Conservation (phyloP, 768 basidiomycete species). For the Mycena epipterygia region DNA sequence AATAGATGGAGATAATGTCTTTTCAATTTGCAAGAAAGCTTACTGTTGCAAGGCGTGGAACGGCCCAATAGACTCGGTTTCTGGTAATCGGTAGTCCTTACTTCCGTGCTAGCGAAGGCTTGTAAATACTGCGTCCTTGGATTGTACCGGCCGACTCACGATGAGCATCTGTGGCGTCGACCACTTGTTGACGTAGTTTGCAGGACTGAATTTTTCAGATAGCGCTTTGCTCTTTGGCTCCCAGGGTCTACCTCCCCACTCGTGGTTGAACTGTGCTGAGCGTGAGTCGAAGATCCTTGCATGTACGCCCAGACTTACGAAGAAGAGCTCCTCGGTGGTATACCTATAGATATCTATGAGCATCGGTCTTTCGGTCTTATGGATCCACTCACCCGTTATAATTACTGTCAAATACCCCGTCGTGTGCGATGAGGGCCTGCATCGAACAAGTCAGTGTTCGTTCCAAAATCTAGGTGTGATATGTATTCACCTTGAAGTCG, state of each 20-base stretch:
- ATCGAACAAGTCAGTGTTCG: conserved; percentile 7
- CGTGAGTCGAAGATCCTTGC: conserved; percentile 5
- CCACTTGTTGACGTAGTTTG: conserved; percentile 88
- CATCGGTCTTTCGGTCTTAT: not conserved
- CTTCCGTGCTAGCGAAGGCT: conserved; percentile 77
- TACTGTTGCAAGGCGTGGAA: conserved; percentile 91
- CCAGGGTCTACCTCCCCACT: conserved; percentile 90
- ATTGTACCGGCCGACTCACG: no score
- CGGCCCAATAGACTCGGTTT: conserved; percentile 85
- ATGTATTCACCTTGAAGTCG: conserved; percentile 75
- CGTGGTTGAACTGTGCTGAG: conserved; percentile 79
- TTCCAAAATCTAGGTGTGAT: no score
- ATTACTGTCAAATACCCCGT: conserved; percentile 87
- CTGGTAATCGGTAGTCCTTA: conserved; percentile 90
- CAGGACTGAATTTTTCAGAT: conserved; percentile 79
- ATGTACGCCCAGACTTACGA: conserved; percentile 63
- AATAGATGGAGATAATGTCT: not conserved
- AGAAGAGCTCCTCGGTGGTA: conserved; percentile 93
- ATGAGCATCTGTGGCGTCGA: conserved; percentile 87
- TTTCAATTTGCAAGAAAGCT: conserved; percentile 44
- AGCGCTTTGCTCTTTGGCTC: conserved; percentile 67
- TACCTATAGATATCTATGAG: conserved; percentile 49
- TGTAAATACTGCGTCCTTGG: no score
- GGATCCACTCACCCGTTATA: conserved; percentile 66
- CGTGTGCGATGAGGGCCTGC: conserved; percentile 87